Percentiles rank a stretch among this genome's conserved stretches.
Conservation (phyloP, 1,284 basidiomycete genomes). For the Sporisorium scitamineum region DNA sequence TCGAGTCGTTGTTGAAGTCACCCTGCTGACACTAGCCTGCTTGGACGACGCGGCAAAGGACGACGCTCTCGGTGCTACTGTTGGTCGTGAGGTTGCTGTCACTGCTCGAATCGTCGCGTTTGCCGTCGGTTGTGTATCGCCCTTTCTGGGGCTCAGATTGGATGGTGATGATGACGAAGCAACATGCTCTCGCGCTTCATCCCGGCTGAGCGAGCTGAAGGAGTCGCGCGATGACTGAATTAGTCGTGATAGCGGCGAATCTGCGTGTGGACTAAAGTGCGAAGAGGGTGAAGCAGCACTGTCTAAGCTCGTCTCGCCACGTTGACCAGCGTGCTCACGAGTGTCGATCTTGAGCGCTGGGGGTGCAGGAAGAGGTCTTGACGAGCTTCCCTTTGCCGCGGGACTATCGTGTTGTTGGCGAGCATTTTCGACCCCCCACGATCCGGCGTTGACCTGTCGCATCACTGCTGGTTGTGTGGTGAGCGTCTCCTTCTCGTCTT, state of each 20-base stretch:
- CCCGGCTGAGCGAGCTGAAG: slow-evolving; percentile 26
- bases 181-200: slow-evolving; percentile 11
- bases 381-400: background rate
- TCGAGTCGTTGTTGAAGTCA: slow-evolving; percentile 12
- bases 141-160: background rate
- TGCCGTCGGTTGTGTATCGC: background rate
- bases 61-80: slow-evolving; percentile 6
- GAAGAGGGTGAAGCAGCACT: slow-evolving; percentile 21
- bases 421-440: slow-evolving; percentile 23
- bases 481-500: slow-evolving; percentile 18
- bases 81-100: background rate
- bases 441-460: slow-evolving; percentile 37
- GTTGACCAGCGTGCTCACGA: background rate
- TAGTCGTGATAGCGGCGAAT: slow-evolving; percentile 34
- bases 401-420: background rate
- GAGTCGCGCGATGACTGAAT: slow-evolving; percentile 43
- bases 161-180: background rate
- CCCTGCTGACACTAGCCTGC: slow-evolving; percentile 12
- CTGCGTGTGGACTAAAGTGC: slow-evolving; percentile 27
- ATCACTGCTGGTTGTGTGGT: slow-evolving; percentile 16
- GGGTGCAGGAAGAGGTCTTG: background rate
- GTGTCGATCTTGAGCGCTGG: slow-evolving; percentile 25
- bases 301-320: slow-evolving; percentile 5
- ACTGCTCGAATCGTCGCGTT: background rate
- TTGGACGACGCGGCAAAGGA: slow-evolving; percentile 18